Evolutionary conservation across 129 eudicot species (phyloP), one percentile per base, ranked within the genome.

Genomic region (Escallonia rubra): DNA sequence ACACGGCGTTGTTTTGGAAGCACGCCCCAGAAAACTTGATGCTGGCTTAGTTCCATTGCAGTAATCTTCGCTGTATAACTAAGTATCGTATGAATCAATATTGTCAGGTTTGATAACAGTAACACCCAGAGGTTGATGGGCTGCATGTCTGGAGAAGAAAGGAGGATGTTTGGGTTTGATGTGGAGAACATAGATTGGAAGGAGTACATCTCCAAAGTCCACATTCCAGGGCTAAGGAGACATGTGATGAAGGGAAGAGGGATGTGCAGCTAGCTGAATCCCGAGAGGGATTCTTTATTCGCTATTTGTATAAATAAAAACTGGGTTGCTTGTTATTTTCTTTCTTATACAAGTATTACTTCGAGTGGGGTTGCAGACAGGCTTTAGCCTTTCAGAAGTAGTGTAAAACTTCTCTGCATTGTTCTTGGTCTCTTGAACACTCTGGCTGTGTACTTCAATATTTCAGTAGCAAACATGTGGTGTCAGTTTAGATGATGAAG

Each of bases 171-270:
- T 74, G 94, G 83, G 74, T 89, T 89, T 43, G 91, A 92, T n/a
- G 91, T 92, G 40, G 96, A 84, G 72, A 92, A 72, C 70, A 92
- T 92, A 73, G 84, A 92, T 65, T 92, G 98, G 98, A 82, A 82
- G 79, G 95, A 92, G 74, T 92, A 88, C 81, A 92, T 92, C 64
- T 86, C 87, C 44, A 92, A 86, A 70, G 79, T 92, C 59, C 98
- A 92, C 69, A 86, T 92, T 72, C 98, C 98, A 5, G 98, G 98
- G 41, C 81, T 89, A 69, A 88, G 98, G 83, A 89, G 81, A 78
- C 98, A 92, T 86, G 98, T 92, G 40, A 88, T 89, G 96, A 92
- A 92, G 80, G 98, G 96, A 61, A 86, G 98, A 80, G 78, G 94
- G 51, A 78, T 72, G 79, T 71, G 86, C 78, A 79, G 68, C 74